phyloP scores from a whole-genome alignment of 2,329 filamentous ascomycete species.

The Sporothrix brasiliensis region DNA sequence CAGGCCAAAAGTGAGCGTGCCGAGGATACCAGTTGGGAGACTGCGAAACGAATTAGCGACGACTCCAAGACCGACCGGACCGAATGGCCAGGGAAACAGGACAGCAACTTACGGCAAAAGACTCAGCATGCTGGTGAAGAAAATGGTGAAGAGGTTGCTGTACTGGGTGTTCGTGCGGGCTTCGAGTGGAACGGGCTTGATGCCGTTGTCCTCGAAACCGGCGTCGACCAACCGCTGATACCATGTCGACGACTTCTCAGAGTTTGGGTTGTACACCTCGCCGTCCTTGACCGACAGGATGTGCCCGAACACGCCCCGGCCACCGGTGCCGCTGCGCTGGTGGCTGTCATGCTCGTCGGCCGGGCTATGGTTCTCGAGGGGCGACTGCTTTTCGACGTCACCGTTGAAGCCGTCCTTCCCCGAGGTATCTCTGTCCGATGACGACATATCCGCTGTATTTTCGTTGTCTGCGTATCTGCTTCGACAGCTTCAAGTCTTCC shows the following conservation, averaged over 20 bases:
- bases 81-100: no score
- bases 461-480: neutral
- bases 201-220: constrained; percentile 58
- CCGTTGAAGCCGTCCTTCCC: constrained; percentile 19
- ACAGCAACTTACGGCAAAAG: constrained; percentile 57
- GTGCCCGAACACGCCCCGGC: constrained; percentile 33
- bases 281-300: constrained; percentile 42
- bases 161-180: constrained; percentile 57
- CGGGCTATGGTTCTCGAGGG: neutral
- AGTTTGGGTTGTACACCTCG: constrained; percentile 42
- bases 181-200: constrained; percentile 59
- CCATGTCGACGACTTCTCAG: constrained; percentile 45
- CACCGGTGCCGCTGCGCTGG: constrained; percentile 31
- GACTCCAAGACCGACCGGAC: neutral
- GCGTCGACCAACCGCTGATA: constrained; percentile 49
- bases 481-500: neutral
- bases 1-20: constrained; percentile 57
- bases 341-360: neutral
- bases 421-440: constrained; percentile 26
- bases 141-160: constrained; percentile 62
- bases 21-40: constrained; percentile 62
- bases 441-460: constrained; percentile 29
- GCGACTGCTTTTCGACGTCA: constrained; percentile 37
- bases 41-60: constrained; percentile 40
- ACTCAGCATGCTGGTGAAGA: constrained; percentile 61